Evolutionary conservation across 2,329 filamentous ascomycete genomes (phyloP).

Genomic region (Pyrenochaeta sp.): DNA sequence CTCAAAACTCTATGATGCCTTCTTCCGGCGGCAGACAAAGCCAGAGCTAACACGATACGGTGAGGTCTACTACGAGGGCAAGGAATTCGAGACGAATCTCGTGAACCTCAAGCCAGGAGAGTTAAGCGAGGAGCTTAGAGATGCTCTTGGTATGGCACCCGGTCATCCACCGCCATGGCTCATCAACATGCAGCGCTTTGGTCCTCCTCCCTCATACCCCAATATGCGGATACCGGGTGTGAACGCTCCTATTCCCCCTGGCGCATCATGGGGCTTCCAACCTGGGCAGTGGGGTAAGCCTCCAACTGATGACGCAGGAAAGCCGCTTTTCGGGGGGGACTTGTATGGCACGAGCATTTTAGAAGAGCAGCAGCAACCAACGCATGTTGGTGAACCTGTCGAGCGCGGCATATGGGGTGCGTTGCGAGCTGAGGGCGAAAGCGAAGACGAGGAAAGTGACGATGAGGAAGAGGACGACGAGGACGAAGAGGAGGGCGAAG

Average conservation of each 20-base stretch:
- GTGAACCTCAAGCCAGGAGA: conserved; percentile 90
- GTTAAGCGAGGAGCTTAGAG: conserved; percentile 85
- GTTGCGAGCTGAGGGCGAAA: conserved; percentile 79
- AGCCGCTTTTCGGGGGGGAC: conserved; percentile 91
- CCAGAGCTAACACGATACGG: conserved; percentile 92
- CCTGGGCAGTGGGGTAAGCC: conserved; percentile 97
- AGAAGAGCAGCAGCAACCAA: conserved; percentile 65
- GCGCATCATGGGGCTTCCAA: conserved; percentile 92
- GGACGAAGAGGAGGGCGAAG: conserved; percentile 71
- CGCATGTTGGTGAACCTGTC: conserved; percentile 73
- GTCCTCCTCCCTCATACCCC: conserved; percentile 92
- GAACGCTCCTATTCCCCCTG: conserved; percentile 89
- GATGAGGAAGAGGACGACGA: conserved; percentile 67
- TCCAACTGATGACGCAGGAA: conserved; percentile 90
- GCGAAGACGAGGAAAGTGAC: conserved; percentile 71
- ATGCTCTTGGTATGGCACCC: conserved; percentile 91
- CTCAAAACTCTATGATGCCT: conserved; percentile 96
- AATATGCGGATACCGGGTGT: conserved; percentile 94
- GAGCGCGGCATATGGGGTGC: conserved; percentile 94
- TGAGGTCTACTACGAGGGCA: conserved; percentile 99
- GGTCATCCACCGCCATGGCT: conserved; percentile 96
- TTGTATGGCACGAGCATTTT: conserved; percentile 82
- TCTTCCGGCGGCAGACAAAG: conserved; percentile 98
- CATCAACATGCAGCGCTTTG: conserved; percentile 94
- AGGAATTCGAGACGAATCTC: conserved; percentile 95